Evolutionary conservation across 192 early-diverging fungal species (phyloP), one percentile per base, ranked within the genome.

Genomic region (Spizellomyces sp.): DNA sequence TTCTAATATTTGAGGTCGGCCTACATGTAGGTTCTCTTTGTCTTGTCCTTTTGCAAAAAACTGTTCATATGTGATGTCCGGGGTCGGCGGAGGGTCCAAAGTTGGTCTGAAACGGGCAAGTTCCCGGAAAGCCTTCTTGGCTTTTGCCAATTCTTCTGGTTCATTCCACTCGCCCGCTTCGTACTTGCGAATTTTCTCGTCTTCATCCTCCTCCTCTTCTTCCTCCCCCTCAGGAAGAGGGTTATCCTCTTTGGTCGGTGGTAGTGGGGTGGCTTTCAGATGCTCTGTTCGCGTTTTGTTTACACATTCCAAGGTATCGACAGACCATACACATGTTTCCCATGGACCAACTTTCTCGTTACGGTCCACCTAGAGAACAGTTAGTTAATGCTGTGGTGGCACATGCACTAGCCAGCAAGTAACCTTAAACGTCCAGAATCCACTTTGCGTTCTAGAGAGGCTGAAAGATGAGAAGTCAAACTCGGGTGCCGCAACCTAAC

Each of bases 371-470:
- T 80, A 45, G 42, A 48, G 52, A 66, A 55, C 5, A 47, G 59
- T 61, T 17, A 61, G 59, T 4, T 17, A 0, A 14, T 55, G 47
- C 52, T 36, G 36, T 6, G 42, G 62, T 48, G 19, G 60, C 48
- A 5, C 42, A 58, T n/a, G 44, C 41, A 76, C 42, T 72, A 54
- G 8, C 21, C 19, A 14, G 4, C 21, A 52, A 66, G 56, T 15
- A 19, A 79, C 71, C 69, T 82, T 84, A 67, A 83, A 81, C 47
- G 60, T 55, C 69, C 68, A 79, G 62, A 82, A 77, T n/a, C 84
- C 84, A 14, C 41, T 69, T 60, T 85, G 78, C 6, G 78, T 71
- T 45, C 79, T 47, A 14, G 74, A 69, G 17, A 81, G 36, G 5
- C 67, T 73, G 66, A 76, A 64, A 8, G 56, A 58, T 27, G 64